A percentile compares a stretch with the other conserved stretches of the same genome.
phyloP scores from a whole-genome alignment of 345 rosid genomes.

The Cardiospermum halicacabum region DNA sequence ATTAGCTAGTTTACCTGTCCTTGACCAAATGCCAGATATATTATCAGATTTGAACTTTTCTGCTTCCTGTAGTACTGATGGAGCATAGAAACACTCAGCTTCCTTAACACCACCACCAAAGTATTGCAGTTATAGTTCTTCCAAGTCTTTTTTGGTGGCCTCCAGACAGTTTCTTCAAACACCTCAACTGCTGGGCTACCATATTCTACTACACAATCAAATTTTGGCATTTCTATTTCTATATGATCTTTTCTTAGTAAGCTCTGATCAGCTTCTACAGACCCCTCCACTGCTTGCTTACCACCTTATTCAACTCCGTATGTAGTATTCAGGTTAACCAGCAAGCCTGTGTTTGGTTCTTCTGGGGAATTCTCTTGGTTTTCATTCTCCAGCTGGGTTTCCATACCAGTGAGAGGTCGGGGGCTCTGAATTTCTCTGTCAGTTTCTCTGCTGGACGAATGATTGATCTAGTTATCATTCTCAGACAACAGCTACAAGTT shows the following conservation, averaged over 20 bases:
- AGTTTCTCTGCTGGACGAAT: no score
- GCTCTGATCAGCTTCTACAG: conserved; percentile 15
- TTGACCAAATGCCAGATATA: conserved; percentile 59
- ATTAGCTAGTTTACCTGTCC: conserved; percentile 66
- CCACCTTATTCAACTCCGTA: background rate
- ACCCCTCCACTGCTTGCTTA: background rate
- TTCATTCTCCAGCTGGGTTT: no score
- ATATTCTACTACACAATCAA: conserved; percentile 17
- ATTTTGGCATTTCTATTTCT: conserved; percentile 14
- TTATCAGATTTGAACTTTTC: conserved; percentile 35
- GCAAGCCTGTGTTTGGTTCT: conserved; percentile 6
- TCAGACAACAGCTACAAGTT: conserved; percentile 16
- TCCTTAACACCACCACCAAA: no score
- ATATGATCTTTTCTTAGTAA: conserved; percentile 13
- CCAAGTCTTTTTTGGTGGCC: no score
- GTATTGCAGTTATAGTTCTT: no score
- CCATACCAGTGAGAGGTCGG: no score
- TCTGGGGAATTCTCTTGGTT: conserved; percentile 16
- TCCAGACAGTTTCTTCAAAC: no score
- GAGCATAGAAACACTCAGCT: conserved; percentile 23
- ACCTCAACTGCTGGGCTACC: no score
- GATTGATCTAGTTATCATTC: conserved; percentile 21
- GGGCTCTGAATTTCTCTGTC: no score
- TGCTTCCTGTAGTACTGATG: conserved; percentile 21
- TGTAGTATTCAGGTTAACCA: conserved; percentile 7